Conservation (phyloP, 495 filamentous ascomycete genomes). For the Neurospora intermedia region DNA sequence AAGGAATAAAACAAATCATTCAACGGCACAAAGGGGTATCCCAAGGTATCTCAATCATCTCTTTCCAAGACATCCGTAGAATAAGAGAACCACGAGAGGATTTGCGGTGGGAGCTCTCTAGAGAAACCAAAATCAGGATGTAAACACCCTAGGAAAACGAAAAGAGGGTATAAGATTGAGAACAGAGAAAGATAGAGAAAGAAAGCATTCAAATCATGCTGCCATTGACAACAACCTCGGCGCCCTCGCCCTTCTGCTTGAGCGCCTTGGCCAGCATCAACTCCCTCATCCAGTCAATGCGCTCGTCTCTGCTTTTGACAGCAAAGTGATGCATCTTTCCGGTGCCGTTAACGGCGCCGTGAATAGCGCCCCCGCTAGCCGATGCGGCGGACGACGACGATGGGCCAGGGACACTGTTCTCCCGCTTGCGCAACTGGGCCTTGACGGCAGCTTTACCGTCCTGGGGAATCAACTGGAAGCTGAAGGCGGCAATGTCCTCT, state of each 20-base stretch:
- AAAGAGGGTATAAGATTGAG: constrained; percentile 7
- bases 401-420: constrained; percentile 19
- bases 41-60: neutral
- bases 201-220: constrained; percentile 47
- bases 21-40: constrained; percentile 6
- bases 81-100: constrained; percentile 6
- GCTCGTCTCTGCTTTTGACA: constrained; percentile 72
- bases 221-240: constrained; percentile 72
- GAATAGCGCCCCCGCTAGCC: constrained; percentile 8
- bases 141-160: neutral
- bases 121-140: neutral
- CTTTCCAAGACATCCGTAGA: neutral
- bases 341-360: constrained; percentile 42
- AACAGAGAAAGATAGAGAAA: constrained; percentile 1
- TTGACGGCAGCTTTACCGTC: constrained; percentile 38
- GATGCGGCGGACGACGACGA: neutral
- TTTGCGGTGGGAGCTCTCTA: neutral
- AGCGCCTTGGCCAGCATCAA: constrained; percentile 91
- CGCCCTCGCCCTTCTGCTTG: constrained; percentile 72
- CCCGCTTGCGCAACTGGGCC: constrained; percentile 29
- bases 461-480: constrained; percentile 83
- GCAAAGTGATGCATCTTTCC: constrained; percentile 91
- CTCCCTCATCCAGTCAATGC: constrained; percentile 98
- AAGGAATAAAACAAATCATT: constrained; percentile 1
- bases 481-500: constrained; percentile 55